phyloP scores from a whole-genome alignment of 192 early-diverging fungal species.

The Gaertneriomyces semiglobifer region DNA sequence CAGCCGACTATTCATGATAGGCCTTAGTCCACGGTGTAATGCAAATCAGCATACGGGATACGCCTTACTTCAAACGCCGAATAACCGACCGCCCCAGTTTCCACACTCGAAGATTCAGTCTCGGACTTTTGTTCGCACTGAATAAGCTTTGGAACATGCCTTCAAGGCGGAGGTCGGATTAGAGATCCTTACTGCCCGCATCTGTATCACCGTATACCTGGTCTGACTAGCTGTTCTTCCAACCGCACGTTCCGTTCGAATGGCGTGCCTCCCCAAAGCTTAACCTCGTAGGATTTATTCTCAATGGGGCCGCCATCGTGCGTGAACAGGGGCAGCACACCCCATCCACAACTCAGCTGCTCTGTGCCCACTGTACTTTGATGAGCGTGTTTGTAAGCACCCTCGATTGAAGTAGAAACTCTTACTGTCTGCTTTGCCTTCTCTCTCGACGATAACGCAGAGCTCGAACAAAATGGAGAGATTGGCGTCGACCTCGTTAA shows the following conservation, averaged over 20 bases:
- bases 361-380: conserved; percentile 5
- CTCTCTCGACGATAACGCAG: conserved; percentile 36
- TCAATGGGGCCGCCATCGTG: conserved; percentile 47
- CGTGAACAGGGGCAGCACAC: conserved; percentile 47
- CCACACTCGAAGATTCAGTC: conserved; percentile 44
- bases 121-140: conserved; percentile 30
- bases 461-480: conserved; percentile 49
- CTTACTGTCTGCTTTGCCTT: conserved; percentile 13
- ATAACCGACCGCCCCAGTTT: conserved; percentile 39
- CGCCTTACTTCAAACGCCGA: conserved; percentile 42
- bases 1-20: conserved; percentile 32
- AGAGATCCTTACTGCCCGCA: background rate
- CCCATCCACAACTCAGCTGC: conserved; percentile 47
- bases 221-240: conserved; percentile 26
- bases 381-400: background rate
- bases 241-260: conserved; percentile 38
- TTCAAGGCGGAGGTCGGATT: background rate
- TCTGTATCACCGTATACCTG: conserved; percentile 7
- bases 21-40: background rate
- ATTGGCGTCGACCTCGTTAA: conserved; percentile 43
- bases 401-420: background rate
- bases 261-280: conserved; percentile 43
- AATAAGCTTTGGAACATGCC: conserved; percentile 36
- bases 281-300: conserved; percentile 48
- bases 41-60: background rate